Percentiles rank a stretch among this genome's conserved stretches.
Evolutionary conservation across 495 filamentous ascomycete species (phyloP).

Genomic region (Talaromyces nanjingensis): DNA sequence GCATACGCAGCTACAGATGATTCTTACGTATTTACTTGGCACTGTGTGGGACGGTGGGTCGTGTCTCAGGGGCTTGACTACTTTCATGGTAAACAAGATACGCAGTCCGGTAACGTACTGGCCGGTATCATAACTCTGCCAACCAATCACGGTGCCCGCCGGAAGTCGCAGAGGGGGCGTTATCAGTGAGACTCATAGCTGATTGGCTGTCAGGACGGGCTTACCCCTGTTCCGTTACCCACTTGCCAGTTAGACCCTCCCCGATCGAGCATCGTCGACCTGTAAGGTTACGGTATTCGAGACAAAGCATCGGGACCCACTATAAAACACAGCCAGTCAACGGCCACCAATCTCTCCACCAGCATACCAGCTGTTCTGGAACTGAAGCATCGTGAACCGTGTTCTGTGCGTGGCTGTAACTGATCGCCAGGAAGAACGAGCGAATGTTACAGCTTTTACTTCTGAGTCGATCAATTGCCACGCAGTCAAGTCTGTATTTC

Average conservation of each 20-base stretch:
- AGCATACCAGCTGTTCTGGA: background rate
- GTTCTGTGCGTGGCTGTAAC: background rate
- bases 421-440: background rate
- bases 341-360: background rate
- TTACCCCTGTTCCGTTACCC: background rate
- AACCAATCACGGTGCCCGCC: background rate
- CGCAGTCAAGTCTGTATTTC: background rate
- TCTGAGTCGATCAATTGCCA: background rate
- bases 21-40: background rate
- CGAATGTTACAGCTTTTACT: background rate
- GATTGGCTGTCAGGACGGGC: background rate
- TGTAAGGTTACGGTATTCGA: background rate
- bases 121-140: background rate
- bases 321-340: background rate
- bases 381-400: background rate
- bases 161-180: background rate
- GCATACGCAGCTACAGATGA: background rate
- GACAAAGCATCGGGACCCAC: background rate
- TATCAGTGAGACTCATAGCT: background rate
- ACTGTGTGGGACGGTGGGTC: background rate
- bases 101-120: background rate
- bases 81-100: slow-evolving; percentile 2
- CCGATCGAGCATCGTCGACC: background rate
- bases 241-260: background rate
- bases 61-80: slow-evolving; percentile 5